Evolutionary conservation across 2,329 filamentous ascomycete genomes (phyloP), one percentile per base, ranked within the genome.

Genomic region (Cyclaneusma minus): DNA sequence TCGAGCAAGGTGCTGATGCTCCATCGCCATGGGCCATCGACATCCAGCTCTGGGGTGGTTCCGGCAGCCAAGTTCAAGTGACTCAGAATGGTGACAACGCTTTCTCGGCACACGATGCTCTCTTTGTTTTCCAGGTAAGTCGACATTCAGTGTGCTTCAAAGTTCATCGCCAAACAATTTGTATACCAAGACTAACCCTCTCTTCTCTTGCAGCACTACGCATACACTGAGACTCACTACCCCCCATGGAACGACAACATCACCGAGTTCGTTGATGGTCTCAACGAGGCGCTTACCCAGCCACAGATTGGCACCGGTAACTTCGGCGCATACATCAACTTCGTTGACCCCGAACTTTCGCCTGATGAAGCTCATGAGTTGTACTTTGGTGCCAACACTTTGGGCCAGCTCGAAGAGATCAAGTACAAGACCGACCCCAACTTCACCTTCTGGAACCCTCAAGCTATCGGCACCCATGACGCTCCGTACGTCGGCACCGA

Each of bases 261-360:
- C 12, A 36, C 26, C 0, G 13, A 13, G 1, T 13, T 37, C 4
- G 29, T 40, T 4, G 28, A 34, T 13, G 37, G 29, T 2, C 18
- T 42, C 11, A 38, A 37, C 19, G 29, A 36, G 11, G 35, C 35
- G 3, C 30, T 41, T 3, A 27, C 21, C 0, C 31, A 30, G 18
- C 36, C 40, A 1, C 33, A 41, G 24, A n/a, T n/a, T n/a, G 35
- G 39, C 0, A 35, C 37, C 24, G 42, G 41, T 3, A 33, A 43
- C 14, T 43, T 44, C 21, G 27, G 16, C 3, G 35, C 16, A 2
- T 44, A 43, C 29, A 21, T 38, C 3, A 44, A 44, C 27, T 44
- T 42, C 27, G 23, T 43, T 7, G 41, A 44, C 25, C 33, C 40
- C 1, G 23, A 30, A 14, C 22, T 41, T 18, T 29, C 13, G 3